phyloP scores from a whole-genome alignment of 1,284 basidiomycete genomes.

The Malassezia psittaci region DNA sequence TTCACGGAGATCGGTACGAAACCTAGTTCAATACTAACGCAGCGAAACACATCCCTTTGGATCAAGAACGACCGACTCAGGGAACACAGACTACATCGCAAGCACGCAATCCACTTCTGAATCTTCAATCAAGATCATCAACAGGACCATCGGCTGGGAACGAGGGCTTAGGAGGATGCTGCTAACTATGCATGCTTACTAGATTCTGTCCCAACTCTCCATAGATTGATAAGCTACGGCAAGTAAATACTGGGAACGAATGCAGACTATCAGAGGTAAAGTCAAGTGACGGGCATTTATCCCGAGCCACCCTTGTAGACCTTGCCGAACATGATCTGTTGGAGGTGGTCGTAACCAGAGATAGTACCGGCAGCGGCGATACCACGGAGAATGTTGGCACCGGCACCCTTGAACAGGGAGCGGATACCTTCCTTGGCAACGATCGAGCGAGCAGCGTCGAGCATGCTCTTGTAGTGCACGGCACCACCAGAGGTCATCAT shows the following conservation, averaged over 20 bases:
- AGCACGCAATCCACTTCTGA: slow-evolving; percentile 10
- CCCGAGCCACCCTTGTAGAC: slow-evolving; percentile 38
- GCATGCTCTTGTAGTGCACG: slow-evolving; percentile 51
- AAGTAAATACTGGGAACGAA: neutral
- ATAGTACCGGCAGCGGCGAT: slow-evolving; percentile 94
- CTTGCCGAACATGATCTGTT: slow-evolving; percentile 53
- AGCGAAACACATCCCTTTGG: slow-evolving; percentile 16
- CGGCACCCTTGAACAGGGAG: slow-evolving; percentile 63
- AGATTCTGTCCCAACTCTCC: neutral
- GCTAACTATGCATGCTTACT: neutral
- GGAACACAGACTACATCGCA: neutral
- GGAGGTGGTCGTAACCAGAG: slow-evolving; percentile 73
- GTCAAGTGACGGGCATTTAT: slow-evolving; percentile 2
- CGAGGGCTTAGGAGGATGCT: neutral
- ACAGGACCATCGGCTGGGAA: neutral
- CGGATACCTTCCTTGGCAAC: slow-evolving; percentile 72
- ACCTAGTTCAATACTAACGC: neutral
- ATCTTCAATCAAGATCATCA: neutral
- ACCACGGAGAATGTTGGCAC: slow-evolving; percentile 96
- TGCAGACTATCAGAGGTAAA: neutral
- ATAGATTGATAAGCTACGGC: slow-evolving; percentile 6
- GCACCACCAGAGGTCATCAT: slow-evolving; percentile 48
- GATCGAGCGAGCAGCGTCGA: slow-evolving; percentile 63
- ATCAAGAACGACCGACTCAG: neutral
- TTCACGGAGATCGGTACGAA: slow-evolving; percentile 65